Evolutionary conservation across 768 basidiomycete genomes (phyloP), one percentile per base, ranked within the genome.

Genomic region (Psilocybe cubensis): DNA sequence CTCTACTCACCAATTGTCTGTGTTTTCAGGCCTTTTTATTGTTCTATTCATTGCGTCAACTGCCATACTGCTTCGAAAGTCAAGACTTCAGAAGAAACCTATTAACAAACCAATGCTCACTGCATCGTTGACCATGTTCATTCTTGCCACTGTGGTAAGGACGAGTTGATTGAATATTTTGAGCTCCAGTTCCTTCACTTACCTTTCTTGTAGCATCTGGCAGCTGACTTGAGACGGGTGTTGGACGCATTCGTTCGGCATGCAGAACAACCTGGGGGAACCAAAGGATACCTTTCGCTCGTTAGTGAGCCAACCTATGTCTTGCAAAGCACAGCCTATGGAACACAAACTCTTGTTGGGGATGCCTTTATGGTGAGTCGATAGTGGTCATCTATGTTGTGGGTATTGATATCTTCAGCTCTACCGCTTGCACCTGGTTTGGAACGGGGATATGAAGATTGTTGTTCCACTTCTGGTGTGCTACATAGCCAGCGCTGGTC

Each of bases 291-390:
- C 3, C 27, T 48, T 7, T n/a, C 17, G 4, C 18, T 8, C 3
- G 29, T 48, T 12, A 12, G 29, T 14, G 29, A n/a, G 24, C 47
- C 47, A n/a, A 7, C 17, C 9, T 48, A 48, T 27, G 17, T 48
- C 3, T 25, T 48, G 12, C 21, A 31, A 28, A 31, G 27, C 8
- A 48, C 24, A 3, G 21, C 29, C n/a, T 48, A 52, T 25, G 50
- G 10, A 18, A 35, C 31, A 29, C 50, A 52, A 38, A 52, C 50
- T 1, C 33, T 52, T 1, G 50, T 52, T 1, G 50, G 50, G 20
- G 50, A 52, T 52, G 50, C 50, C n/a, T 52, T 52, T 25, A 52
- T 52, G 17, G 50, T 52, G 31, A 28, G 29, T 50, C 17, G 10
- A n/a, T n/a, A n/a, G n/a, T n/a, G n/a, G n/a, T n/a, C n/a, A n/a